phyloP scores from a whole-genome alignment of 345 rosid species.

The Rhizophora apiculata region DNA sequence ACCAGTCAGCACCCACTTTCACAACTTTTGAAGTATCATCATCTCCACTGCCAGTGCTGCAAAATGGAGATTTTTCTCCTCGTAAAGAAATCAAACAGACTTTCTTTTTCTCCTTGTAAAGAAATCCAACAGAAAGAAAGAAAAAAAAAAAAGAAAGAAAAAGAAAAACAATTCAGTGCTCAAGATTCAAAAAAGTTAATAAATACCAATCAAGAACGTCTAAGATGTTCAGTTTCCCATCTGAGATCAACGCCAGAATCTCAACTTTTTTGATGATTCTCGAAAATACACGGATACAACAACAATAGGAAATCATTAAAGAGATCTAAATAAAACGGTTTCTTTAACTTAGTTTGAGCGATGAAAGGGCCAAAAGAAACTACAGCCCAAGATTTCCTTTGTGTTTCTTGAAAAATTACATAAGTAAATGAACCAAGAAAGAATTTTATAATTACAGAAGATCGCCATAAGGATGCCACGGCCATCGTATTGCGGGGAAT shows the following conservation, averaged over 20 bases:
- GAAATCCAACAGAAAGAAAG: neutral
- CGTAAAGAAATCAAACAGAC: neutral
- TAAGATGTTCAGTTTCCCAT: slow-evolving; percentile 84
- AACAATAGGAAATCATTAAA: neutral
- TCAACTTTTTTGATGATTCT: slow-evolving; percentile 17
- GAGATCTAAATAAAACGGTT: no score
- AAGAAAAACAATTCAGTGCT: neutral
- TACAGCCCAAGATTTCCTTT: no score
- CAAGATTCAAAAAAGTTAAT: neutral
- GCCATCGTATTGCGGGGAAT: slow-evolving; percentile 72
- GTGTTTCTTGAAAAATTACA: no score
- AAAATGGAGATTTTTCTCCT: neutral
- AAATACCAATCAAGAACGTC: slow-evolving; percentile 88
- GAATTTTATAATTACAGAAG: slow-evolving; percentile 50
- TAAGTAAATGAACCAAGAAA: neutral
- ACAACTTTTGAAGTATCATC: slow-evolving; percentile 82
- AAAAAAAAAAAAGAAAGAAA: neutral
- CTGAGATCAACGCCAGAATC: slow-evolving; percentile 97
- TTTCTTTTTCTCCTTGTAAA: neutral
- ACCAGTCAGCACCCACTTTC: slow-evolving; percentile 55
- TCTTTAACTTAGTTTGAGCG: no score
- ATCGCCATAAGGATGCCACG: slow-evolving; percentile 86
- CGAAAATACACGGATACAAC: neutral
- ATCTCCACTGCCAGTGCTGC: slow-evolving; percentile 95
- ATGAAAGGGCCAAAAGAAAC: no score